A percentile compares a stretch with the other conserved stretches of the same genome.
These are phyloP conservation scores for Cercospora sojina DNA, from an alignment of 2,329 filamentous ascomycete genomes.

Conservation along the genomic window DNA sequence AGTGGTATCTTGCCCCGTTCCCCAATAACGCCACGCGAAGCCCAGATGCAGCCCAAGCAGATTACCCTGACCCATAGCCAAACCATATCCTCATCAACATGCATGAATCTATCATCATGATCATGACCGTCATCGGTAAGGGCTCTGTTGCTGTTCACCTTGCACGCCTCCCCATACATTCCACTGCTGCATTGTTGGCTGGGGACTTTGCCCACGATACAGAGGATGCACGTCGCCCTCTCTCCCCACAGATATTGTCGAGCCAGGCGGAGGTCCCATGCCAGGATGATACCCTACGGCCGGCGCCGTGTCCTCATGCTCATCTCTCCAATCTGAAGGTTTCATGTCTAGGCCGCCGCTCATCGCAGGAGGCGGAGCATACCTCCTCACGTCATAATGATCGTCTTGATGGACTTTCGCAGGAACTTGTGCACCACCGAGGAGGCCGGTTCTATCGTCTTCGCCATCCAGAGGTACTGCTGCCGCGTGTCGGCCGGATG, in stretches of 20 bases:
- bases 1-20: background rate
- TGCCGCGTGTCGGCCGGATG: background rate
- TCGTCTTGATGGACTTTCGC: slow-evolving; percentile 5
- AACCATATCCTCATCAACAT: background rate
- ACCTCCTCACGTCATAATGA: background rate
- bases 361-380: background rate
- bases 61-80: background rate
- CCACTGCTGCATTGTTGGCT: slow-evolving; percentile 12
- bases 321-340: slow-evolving; percentile 18
- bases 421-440: slow-evolving; percentile 26
- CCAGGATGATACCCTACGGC: slow-evolving; percentile 29
- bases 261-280: slow-evolving; percentile 21
- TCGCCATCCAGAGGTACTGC: slow-evolving; percentile 11
- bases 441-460: slow-evolving; percentile 34
- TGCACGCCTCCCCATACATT: slow-evolving; percentile 21
- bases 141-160: slow-evolving; percentile 11
- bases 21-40: background rate
- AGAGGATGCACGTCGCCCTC: slow-evolving; percentile 23
- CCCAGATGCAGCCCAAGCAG: background rate
- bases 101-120: background rate
- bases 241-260: slow-evolving; percentile 11
- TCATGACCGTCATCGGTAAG: slow-evolving; percentile 15
- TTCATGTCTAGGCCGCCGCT: slow-evolving; percentile 18
- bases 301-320: background rate
- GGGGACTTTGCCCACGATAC: slow-evolving; percentile 16